Evolutionary conservation across 1,284 basidiomycete genomes (phyloP), one percentile per base, ranked within the genome.

Genomic region (Puccinia hordei): DNA sequence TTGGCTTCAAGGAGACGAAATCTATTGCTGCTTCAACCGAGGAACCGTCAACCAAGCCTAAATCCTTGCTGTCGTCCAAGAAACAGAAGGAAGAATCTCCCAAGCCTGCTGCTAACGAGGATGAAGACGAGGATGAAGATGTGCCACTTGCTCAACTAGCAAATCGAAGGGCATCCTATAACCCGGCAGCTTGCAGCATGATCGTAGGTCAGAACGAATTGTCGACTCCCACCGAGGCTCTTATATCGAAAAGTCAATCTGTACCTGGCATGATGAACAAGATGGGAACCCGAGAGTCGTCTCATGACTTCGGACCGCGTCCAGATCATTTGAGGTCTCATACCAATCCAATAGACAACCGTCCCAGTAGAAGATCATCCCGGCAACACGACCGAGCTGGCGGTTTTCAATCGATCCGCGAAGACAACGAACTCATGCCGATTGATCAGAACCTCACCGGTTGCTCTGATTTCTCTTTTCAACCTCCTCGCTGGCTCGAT

Each of bases 81-180:
- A 73, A 73, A 19, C 44, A 53, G 27, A n/a, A 24, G 30, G 24
- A 27, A 19, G 30, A 55, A 49, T 10, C 46, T 6, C 24, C 27
- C 3, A 51, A 10, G 49, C n/a, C 44, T 2, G 41, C 27, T 3
- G 13, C 6, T 10, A 24, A 17, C 2, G 27, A 46, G 66, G 46
- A 8, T 12, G n/a, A 68, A 73, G 69, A 51, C 2, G 53, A 38
- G 22, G 69, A 53, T 24, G 44, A 46, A 19, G 44, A 73, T 61
- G 72, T 73, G 57, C 72, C 72, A n/a, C 55, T 73, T 6, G 72
- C 72, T 10, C 72, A 73, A 73, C 49, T 72, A n/a, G 44, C 27
- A 8, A 38, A 22, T 24, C 44, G 69, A 10, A n/a, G 69, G 5
- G 22, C 69, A 46, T 72, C 69, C 0, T 55, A 72, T 24, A 49